Base-by-base conservation (phyloP, 495 filamentous ascomycete species). In the Talaromyces proteolyticus region DNA sequence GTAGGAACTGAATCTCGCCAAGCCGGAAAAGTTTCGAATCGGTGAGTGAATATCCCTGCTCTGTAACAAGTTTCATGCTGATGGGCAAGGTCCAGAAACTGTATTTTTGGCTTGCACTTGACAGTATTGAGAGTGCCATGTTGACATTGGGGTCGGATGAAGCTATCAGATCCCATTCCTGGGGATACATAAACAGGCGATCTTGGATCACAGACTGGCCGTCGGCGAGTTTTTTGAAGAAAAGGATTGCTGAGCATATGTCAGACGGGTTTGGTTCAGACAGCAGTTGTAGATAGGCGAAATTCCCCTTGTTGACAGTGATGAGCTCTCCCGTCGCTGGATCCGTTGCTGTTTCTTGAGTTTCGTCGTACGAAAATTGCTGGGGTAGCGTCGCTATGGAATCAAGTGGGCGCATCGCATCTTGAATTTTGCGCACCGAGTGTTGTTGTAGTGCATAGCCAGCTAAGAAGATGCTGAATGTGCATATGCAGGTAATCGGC, bases 401-500 rank as follows among this genome's bases (percentile, higher is more conserved):
- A 40, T 45, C 42, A 3, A 57, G 69, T 0, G 78, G 74, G 42
- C 72, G 75, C 20, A 88, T 64, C 19, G 77, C 80, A 55, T 71
- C 62, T 63, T 85, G 80, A 23, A 89, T 73, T 47, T 66, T 77
- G 29, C 68, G 75, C 17, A 89, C 77, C 6, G 84, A 86, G 60
- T 80, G 75, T 54, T 89, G 85, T 53, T 89, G 85, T 20, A 88
- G 67, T 11, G 85, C 69, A 60, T 86, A 88, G 47, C 85, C 85
- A 0, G 85, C 84, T 23, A 87, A 66, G 58, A 89, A 89, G 42
- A 89, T 70, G 25, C 83, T 63, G 40, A 77, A 55, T 4, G 85
- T 84, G 64, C 86, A 88, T 36, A 80, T 60, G 55, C 76, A 75
- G 47, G 83, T 58, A 40, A 75, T 60, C 41, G 65, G 64, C 18